Conservation (phyloP, 768 basidiomycete genomes). For the Pleurotus ostreatus region DNA sequence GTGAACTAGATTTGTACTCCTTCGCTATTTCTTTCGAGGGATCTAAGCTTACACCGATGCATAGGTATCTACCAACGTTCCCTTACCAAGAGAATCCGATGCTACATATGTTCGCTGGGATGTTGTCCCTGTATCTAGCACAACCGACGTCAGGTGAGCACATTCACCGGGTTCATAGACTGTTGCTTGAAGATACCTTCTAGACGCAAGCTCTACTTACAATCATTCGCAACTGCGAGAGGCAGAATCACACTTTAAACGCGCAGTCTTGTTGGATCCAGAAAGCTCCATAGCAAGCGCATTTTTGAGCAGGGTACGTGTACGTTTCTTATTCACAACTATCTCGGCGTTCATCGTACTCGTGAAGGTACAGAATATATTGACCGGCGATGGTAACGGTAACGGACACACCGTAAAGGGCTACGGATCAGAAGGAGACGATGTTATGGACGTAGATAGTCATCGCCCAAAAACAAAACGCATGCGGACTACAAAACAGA, state of each 20-base stretch:
- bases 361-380: too few relatives aligned
- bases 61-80: conserved; percentile 80
- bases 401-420: too few relatives aligned
- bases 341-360: too few relatives aligned
- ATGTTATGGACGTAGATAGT: conserved; percentile 19
- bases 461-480: conserved; percentile 28
- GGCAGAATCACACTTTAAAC: conserved; percentile 63
- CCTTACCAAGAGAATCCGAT: conserved; percentile 82
- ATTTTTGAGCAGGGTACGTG: conserved; percentile 50
- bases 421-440: conserved; percentile 20
- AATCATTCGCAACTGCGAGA: conserved; percentile 40
- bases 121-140: conserved; percentile 63
- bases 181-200: not conserved
- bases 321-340: not conserved
- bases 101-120: conserved; percentile 80
- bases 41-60: not conserved
- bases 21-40: not conserved
- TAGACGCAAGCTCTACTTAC: conserved; percentile 13
- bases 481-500: conserved; percentile 18
- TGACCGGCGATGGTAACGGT: too few relatives aligned
- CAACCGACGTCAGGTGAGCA: conserved; percentile 24
- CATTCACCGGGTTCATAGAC: too few relatives aligned
- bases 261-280: conserved; percentile 56
- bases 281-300: conserved; percentile 46
- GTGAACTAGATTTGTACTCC: conserved; percentile 81